Evolutionary conservation across 2,329 filamentous ascomycete species (phyloP).

Genomic region (Aureobasidium sp.): DNA sequence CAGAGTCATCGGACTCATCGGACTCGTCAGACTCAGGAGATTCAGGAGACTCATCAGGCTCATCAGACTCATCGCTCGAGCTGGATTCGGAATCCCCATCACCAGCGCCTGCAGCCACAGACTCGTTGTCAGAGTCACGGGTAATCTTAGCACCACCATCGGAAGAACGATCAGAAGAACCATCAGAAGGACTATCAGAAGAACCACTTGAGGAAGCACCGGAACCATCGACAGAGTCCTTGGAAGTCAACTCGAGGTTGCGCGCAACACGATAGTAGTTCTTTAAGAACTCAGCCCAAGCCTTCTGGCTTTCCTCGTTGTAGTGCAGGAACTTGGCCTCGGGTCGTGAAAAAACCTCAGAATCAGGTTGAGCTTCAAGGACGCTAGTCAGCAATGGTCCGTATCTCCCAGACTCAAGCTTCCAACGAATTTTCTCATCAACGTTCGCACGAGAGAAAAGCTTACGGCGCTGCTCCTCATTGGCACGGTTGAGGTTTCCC

Average conservation of each 20-base stretch:
- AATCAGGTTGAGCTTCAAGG: neutral
- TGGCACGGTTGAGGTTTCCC: neutral
- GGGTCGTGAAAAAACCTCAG: neutral
- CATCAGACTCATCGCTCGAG: neutral
- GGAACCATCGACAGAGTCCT: neutral
- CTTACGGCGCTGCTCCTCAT: neutral
- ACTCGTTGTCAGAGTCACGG: neutral
- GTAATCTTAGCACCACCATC: neutral
- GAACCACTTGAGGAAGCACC: neutral
- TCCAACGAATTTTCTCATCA: neutral
- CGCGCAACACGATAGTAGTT: neutral
- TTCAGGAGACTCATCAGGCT: neutral
- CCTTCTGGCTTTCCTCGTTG: neutral
- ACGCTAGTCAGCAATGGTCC: neutral
- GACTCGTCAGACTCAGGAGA: neutral
- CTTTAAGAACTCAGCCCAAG: neutral
- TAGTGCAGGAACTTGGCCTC: neutral
- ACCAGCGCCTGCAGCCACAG: neutral
- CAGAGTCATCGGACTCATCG: neutral
- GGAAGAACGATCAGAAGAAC: neutral
- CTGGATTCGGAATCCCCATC: neutral
- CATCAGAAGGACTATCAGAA: neutral
- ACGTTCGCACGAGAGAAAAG: neutral
- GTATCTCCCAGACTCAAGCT: slow-evolving; percentile 5
- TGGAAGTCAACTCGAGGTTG: neutral